These are phyloP conservation scores for Venturia pyrina DNA, from an alignment of 2,329 filamentous ascomycete genomes.

Conservation along the genomic window DNA sequence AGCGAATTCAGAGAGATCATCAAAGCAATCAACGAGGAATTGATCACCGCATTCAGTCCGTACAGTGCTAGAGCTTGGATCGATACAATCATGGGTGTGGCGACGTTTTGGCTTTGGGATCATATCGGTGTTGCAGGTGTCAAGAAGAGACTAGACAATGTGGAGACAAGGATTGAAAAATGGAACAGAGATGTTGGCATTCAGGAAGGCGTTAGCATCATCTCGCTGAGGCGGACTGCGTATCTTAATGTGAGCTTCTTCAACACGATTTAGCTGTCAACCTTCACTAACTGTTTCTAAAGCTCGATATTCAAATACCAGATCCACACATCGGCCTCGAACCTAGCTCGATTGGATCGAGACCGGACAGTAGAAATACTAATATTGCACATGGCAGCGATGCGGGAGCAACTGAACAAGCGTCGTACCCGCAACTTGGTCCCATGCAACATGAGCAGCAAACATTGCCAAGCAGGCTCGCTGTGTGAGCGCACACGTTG, in stretches of 20 bases:
- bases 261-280: constrained; percentile 5
- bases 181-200: constrained; percentile 67
- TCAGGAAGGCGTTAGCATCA: constrained; percentile 58
- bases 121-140: constrained; percentile 69
- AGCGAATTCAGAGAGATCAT: constrained; percentile 77
- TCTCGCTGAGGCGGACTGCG: constrained; percentile 70
- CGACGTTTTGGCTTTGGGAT: constrained; percentile 93
- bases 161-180: constrained; percentile 75
- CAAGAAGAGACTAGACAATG: constrained; percentile 57
- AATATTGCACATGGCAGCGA: neutral
- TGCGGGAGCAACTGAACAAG: neutral
- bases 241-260: constrained; percentile 63
- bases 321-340: constrained; percentile 56
- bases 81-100: constrained; percentile 66
- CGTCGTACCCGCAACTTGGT: neutral
- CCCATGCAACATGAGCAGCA: neutral
- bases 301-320: constrained; percentile 74
- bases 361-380: neutral
- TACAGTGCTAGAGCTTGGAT: constrained; percentile 66
- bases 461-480: neutral
- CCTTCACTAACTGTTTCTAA: neutral
- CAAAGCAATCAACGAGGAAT: constrained; percentile 67
- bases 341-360: neutral
- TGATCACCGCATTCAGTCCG: constrained; percentile 71
- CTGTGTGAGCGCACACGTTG: neutral